phyloP scores from a whole-genome alignment of 2,329 filamentous ascomycete genomes.

The Fusarium decemcellulare region DNA sequence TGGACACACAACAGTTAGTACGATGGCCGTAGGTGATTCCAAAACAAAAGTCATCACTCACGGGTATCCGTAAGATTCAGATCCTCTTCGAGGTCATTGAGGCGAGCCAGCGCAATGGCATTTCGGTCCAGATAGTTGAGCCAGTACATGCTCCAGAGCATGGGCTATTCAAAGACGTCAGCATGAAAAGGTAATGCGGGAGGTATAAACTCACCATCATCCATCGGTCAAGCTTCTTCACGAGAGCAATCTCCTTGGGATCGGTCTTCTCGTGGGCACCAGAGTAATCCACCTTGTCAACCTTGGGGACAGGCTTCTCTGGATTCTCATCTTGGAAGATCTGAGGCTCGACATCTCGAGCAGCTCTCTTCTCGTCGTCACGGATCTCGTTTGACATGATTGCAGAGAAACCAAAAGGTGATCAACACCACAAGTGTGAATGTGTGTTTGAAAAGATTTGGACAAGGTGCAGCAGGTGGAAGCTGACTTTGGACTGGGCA shows the following conservation, averaged over 20 bases:
- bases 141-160: conserved; percentile 58
- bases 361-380: conserved; percentile 24
- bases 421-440: background rate
- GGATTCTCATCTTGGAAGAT: conserved; percentile 39
- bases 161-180: conserved; percentile 43
- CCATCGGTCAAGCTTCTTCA: conserved; percentile 45
- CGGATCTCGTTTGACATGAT: conserved; percentile 23
- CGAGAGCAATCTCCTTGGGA: conserved; percentile 44
- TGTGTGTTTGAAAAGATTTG: background rate
- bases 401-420: background rate
- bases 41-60: background rate
- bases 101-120: conserved; percentile 60
- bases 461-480: background rate
- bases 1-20: background rate
- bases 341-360: conserved; percentile 32
- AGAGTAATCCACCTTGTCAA: conserved; percentile 43
- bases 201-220: conserved; percentile 38
- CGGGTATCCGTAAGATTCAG: conserved; percentile 42
- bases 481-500: conserved; percentile 9
- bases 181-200: background rate
- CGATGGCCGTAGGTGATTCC: fast-evolving
- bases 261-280: conserved; percentile 47
- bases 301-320: conserved; percentile 33
- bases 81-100: conserved; percentile 51
- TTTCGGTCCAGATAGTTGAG: conserved; percentile 63